A percentile compares a stretch with the other conserved stretches of the same genome.
Evolutionary conservation across 2,329 filamentous ascomycete species (phyloP).

Genomic region (Dactylellina parvicollis): DNA sequence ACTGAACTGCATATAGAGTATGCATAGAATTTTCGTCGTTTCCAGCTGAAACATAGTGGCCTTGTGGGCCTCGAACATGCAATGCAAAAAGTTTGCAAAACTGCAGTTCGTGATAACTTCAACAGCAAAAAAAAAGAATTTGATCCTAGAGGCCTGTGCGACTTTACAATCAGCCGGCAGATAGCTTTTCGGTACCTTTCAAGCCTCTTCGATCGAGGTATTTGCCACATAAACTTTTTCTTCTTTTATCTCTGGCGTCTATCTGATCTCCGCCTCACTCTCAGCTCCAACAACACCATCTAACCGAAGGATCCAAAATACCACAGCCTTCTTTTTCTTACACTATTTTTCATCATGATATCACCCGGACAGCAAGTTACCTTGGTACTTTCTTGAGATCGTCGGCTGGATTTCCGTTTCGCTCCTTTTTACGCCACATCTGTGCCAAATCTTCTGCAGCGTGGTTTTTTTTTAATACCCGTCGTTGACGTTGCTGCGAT

Average conservation of each 20-base stretch:
- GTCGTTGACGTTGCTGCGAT: no score
- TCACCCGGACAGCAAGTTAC: not conserved
- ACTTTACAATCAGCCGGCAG: no score
- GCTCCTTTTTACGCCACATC: not conserved
- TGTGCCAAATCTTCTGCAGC: not conserved
- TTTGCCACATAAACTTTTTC: not conserved
- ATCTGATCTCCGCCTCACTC: not conserved
- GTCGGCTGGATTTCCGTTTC: not conserved
- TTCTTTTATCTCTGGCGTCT: not conserved
- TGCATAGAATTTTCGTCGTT: no score
- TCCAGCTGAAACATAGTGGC: slow-evolving; percentile 1
- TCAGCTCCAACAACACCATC: not conserved
- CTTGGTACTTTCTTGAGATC: not conserved
- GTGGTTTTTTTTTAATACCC: no score
- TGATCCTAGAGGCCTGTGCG: slow-evolving; percentile 5
- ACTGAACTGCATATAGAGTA: no score
- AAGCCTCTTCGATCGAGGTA: not conserved
- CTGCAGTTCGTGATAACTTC: not conserved
- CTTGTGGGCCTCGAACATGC: not conserved
- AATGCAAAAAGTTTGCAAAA: no score
- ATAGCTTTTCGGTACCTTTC: not conserved
- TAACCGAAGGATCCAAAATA: slow-evolving; percentile 44
- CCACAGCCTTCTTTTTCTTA: slow-evolving; percentile 13
- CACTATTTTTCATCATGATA: not conserved
- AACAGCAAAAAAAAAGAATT: not conserved